Conservation (phyloP, 257 asterid species). For the Paulownia fortunei region DNA sequence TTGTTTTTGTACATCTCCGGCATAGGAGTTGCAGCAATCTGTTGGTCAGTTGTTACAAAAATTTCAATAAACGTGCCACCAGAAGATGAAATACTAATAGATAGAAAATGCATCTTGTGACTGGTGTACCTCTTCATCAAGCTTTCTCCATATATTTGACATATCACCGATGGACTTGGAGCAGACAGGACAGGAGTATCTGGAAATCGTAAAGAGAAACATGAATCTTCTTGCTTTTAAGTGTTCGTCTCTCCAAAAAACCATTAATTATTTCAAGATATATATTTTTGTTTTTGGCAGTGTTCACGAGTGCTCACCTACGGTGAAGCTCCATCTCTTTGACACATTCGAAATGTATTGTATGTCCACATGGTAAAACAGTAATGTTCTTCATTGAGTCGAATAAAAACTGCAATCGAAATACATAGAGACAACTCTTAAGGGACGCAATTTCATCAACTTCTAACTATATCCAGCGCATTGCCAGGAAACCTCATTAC, state of each 20-base stretch:
- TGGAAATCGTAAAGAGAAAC: slow-evolving; percentile 27
- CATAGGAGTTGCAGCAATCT: slow-evolving; percentile 65
- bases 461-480: not conserved
- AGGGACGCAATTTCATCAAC: not conserved
- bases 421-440: not conserved
- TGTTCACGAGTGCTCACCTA: slow-evolving; percentile 35
- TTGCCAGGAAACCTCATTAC: slow-evolving; percentile 30
- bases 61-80: not conserved
- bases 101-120: not conserved
- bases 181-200: slow-evolving; percentile 69
- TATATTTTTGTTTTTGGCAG: not conserved
- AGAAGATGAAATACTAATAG: not conserved
- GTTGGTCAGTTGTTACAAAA: slow-evolving; percentile 17
- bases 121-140: slow-evolving; percentile 58
- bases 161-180: slow-evolving; percentile 63
- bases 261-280: not conserved
- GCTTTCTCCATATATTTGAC: slow-evolving; percentile 59
- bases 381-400: slow-evolving; percentile 54
- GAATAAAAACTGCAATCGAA: slow-evolving; percentile 52
- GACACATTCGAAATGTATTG: slow-evolving; percentile 62
- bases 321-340: slow-evolving; percentile 51
- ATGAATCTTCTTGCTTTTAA: not conserved
- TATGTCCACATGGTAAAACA: slow-evolving; percentile 64
- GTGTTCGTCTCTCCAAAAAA: not conserved
- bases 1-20: slow-evolving; percentile 53